A percentile compares a stretch with the other conserved stretches of the same genome.
phyloP scores from a whole-genome alignment of 208 protist genomes.

The Trypanosoma caninum region DNA sequence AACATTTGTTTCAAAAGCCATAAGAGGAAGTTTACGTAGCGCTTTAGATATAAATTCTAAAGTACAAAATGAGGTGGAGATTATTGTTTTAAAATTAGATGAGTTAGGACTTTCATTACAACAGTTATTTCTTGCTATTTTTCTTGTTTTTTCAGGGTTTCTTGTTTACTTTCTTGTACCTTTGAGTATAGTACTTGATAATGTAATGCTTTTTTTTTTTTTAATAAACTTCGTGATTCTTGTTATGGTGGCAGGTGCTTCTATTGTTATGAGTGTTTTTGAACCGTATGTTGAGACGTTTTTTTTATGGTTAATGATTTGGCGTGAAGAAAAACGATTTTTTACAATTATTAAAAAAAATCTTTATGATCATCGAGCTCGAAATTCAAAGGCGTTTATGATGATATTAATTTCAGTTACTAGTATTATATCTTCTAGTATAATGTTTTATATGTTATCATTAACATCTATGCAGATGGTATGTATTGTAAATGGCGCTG shows the following conservation, averaged over 20 bases:
- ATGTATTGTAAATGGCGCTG: constrained; percentile 49
- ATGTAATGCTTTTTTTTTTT: constrained; percentile 89
- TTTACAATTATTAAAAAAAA: constrained; percentile 89
- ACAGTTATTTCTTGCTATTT: constrained; percentile 66
- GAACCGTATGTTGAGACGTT: constrained; percentile 64
- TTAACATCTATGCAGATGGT: constrained; percentile 38
- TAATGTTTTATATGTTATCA: constrained; percentile 63
- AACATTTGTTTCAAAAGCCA: constrained; percentile 68
- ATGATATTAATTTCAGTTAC: constrained; percentile 93
- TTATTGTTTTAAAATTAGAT: constrained; percentile 87
- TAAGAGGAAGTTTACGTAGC: constrained; percentile 86
- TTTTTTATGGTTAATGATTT: constrained; percentile 83
- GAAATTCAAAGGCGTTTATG: constrained; percentile 93
- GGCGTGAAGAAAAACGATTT: constrained; percentile 71
- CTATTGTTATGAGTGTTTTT: constrained; percentile 77
- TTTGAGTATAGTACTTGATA: constrained; percentile 86
- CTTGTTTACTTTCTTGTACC: constrained; percentile 95
- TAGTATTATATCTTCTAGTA: constrained; percentile 87
- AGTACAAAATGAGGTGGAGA: constrained; percentile 77
- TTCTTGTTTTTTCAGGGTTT: constrained; percentile 89
- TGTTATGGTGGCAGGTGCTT: constrained; percentile 91
- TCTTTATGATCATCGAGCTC: constrained; percentile 72
- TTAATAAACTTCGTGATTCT: constrained; percentile 89
- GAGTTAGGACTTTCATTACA: constrained; percentile 82
- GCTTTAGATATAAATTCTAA: constrained; percentile 94